phyloP scores from a whole-genome alignment of 768 basidiomycete genomes.

The Leccinum subgranulosum region DNA sequence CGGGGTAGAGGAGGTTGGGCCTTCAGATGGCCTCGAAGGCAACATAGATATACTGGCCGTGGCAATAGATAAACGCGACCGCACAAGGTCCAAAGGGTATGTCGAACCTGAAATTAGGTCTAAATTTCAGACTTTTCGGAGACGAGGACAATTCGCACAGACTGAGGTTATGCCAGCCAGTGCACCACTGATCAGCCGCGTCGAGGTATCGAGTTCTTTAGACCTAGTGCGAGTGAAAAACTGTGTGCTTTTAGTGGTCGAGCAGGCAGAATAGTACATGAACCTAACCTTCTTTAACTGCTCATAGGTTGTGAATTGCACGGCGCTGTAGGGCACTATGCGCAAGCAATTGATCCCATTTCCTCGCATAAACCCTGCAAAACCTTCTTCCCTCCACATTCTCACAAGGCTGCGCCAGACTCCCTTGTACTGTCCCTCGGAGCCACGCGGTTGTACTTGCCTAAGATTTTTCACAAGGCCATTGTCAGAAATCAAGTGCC shows the following conservation, averaged over 20 bases:
- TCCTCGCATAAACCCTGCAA: slow-evolving; percentile 90
- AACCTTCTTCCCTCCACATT: slow-evolving; percentile 91
- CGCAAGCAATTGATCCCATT: slow-evolving; percentile 90
- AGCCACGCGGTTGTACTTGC: slow-evolving; percentile 80
- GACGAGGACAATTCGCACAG: slow-evolving; percentile 49
- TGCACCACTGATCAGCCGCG: slow-evolving; percentile 81
- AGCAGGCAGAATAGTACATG: background rate
- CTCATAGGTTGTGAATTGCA: slow-evolving; percentile 88
- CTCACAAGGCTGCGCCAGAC: slow-evolving; percentile 81
- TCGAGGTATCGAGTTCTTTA: slow-evolving; percentile 82
- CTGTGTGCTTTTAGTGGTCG: slow-evolving; percentile 38
- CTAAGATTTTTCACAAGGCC: slow-evolving; percentile 37
- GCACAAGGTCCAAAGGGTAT: slow-evolving; percentile 92
- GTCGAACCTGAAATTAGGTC: slow-evolving; percentile 56
- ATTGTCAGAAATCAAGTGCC: background rate
- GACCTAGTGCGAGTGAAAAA: slow-evolving; percentile 70
- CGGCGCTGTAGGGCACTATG: slow-evolving; percentile 91
- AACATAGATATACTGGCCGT: slow-evolving; percentile 68
- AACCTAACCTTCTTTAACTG: slow-evolving; percentile 74
- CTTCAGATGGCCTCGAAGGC: slow-evolving; percentile 15
- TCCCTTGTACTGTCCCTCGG: slow-evolving; percentile 70
- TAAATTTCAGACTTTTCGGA: slow-evolving; percentile 8
- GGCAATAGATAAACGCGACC: slow-evolving; percentile 89
- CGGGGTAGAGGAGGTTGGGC: slow-evolving; percentile 36
- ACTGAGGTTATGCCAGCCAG: slow-evolving; percentile 94